Conservation (phyloP, 176 grass and related monocot species). For the Avena eriantha region DNA sequence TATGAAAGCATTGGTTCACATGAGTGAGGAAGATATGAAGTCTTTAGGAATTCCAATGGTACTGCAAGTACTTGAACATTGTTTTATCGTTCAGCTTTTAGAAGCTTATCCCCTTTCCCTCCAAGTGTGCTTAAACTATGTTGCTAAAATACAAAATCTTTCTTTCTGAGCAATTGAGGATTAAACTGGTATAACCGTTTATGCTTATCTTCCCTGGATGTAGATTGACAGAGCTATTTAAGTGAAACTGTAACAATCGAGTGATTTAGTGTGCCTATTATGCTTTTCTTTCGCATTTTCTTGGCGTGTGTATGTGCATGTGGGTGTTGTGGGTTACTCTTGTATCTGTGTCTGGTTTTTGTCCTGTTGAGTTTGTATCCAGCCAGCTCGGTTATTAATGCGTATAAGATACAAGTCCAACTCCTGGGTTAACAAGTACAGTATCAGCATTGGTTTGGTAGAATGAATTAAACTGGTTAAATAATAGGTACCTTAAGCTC, state of each 20-base stretch:
- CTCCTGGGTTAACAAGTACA: background rate
- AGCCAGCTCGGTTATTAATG: background rate
- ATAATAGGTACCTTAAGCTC: constrained; percentile 20
- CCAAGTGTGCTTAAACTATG: background rate
- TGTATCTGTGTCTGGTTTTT: background rate
- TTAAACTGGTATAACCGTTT: background rate
- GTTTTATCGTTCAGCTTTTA: constrained; percentile 11
- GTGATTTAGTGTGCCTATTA: background rate
- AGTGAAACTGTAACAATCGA: background rate
- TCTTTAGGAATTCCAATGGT: constrained; percentile 82
- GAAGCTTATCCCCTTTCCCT: background rate
- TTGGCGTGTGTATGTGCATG: background rate
- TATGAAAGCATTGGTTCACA: constrained; percentile 71
- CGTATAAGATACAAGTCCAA: background rate
- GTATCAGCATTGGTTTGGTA: background rate
- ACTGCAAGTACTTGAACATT: constrained; percentile 27
- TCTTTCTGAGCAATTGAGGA: background rate
- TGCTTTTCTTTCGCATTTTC: background rate
- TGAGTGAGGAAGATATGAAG: constrained; percentile 83
- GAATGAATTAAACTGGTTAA: constrained; percentile 1
- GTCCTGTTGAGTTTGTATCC: background rate
- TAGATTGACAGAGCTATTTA: background rate
- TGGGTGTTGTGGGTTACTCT: background rate
- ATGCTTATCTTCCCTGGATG: background rate
- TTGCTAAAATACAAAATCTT: constrained; percentile 13